phyloP scores from a whole-genome alignment of 1,139 yeast species.

The Yamadazyma spencermartinsiae region DNA sequence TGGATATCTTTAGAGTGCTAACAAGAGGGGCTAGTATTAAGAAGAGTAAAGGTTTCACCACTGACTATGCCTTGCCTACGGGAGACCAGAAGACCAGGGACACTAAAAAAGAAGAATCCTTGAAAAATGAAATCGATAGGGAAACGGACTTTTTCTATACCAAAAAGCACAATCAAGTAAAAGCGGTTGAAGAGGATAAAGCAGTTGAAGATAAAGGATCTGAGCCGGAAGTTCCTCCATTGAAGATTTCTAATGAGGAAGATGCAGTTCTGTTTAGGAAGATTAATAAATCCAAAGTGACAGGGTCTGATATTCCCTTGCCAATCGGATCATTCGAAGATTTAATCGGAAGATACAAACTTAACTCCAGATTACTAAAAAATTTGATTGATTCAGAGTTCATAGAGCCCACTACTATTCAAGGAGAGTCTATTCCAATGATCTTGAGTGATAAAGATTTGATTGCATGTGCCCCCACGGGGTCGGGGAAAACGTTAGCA shows the following conservation, averaged over 20 bases:
- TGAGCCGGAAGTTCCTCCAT: constrained; percentile 33
- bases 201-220: constrained; percentile 21
- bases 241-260: constrained; percentile 49
- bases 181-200: constrained; percentile 49
- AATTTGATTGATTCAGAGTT: constrained; percentile 73
- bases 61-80: constrained; percentile 49
- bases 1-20: constrained; percentile 89
- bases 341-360: constrained; percentile 62
- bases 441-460: constrained; percentile 66
- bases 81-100: constrained; percentile 18
- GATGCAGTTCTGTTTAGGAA: constrained; percentile 62
- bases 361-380: constrained; percentile 61
- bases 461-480: constrained; percentile 91
- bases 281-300: constrained; percentile 58
- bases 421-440: constrained; percentile 80
- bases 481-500: constrained; percentile 91
- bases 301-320: constrained; percentile 78
- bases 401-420: constrained; percentile 88
- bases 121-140: constrained; percentile 15
- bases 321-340: constrained; percentile 92
- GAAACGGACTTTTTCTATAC: constrained; percentile 24
- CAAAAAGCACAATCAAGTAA: constrained; percentile 41
- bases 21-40: constrained; percentile 82
- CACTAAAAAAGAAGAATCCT: constrained; percentile 17
- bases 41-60: constrained; percentile 44